Conservation (phyloP, 2,329 filamentous ascomycete genomes). For the Botrytis tulipae region DNA sequence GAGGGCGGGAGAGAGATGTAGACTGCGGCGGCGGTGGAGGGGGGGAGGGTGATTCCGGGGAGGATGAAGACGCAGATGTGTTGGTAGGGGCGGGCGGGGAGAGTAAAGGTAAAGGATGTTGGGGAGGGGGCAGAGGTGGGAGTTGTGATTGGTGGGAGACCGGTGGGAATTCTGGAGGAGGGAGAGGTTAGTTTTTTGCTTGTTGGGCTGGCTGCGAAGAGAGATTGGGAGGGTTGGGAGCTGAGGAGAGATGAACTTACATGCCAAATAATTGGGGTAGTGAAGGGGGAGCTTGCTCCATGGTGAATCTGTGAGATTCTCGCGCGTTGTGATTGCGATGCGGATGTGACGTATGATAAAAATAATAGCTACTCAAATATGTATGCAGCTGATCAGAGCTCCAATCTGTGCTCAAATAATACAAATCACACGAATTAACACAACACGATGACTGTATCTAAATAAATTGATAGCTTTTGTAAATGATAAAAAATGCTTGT, state of each 20-base stretch:
- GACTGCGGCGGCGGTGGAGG: slow-evolving; percentile 79
- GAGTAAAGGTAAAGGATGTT: slow-evolving; percentile 56
- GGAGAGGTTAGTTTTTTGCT: slow-evolving; percentile 6
- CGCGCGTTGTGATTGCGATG: not conserved
- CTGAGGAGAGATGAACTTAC: slow-evolving; percentile 20
- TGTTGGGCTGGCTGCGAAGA: not conserved
- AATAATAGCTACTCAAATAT: not conserved
- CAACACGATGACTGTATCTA: not conserved
- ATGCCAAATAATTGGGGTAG: slow-evolving; percentile 37
- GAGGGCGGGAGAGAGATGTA: slow-evolving; percentile 68
- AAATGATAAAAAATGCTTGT: not conserved
- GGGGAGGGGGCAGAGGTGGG: slow-evolving; percentile 54
- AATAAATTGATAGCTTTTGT: not conserved
- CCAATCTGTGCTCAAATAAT: not conserved
- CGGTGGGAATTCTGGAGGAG: slow-evolving; percentile 50
- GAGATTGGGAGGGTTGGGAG: not conserved
- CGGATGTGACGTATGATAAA: not conserved
- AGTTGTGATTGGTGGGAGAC: slow-evolving; percentile 54
- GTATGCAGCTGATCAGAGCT: not conserved
- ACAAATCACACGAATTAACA: not conserved
- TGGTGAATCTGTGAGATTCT: not conserved
- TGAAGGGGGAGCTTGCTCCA: slow-evolving; percentile 20
- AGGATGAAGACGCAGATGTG: slow-evolving; percentile 89
- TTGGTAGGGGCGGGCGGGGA: slow-evolving; percentile 58
- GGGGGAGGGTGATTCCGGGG: slow-evolving; percentile 68